A percentile compares a stretch with the other conserved stretches of the same genome.
phyloP scores from a whole-genome alignment of 192 early-diverging fungal species.

The Backusella macrospora region DNA sequence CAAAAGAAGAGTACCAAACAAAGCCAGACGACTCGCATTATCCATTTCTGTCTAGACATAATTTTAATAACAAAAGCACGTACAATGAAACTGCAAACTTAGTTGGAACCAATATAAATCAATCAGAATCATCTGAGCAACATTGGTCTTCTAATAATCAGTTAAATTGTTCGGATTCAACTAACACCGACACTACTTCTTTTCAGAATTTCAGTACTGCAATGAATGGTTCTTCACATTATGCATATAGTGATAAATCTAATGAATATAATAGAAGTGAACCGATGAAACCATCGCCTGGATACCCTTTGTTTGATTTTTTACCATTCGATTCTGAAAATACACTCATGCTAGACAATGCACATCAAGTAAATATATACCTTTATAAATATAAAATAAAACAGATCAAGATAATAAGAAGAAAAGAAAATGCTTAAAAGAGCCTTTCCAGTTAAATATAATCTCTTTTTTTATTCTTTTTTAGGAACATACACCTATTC shows the following conservation, averaged over 20 bases:
- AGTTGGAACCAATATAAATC: background rate
- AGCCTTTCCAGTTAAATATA: background rate
- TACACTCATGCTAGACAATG: conserved; percentile 6
- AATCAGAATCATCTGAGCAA: conserved; percentile 9
- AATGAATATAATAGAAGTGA: background rate
- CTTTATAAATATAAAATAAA: background rate
- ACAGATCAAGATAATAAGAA: background rate
- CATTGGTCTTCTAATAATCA: conserved; percentile 9
- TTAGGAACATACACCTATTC: background rate
- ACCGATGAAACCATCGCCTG: background rate
- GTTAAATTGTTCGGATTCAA: background rate
- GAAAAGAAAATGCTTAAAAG: background rate
- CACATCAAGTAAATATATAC: conserved; percentile 7
- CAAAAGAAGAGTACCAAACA: background rate
- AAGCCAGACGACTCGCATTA: background rate
- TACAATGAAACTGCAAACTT: conserved; percentile 3
- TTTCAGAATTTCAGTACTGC: background rate
- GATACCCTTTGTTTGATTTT: conserved; percentile 6
- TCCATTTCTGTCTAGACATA: background rate
- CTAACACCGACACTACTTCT: background rate
- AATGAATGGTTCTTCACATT: background rate
- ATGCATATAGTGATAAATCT: conserved; percentile 5
- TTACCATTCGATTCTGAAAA: conserved; percentile 8
- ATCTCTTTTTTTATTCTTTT: background rate
- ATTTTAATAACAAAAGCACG: conserved; percentile 14